Evolutionary conservation across 768 basidiomycete species (phyloP).

Genomic region (Leccinum sublutescens): DNA sequence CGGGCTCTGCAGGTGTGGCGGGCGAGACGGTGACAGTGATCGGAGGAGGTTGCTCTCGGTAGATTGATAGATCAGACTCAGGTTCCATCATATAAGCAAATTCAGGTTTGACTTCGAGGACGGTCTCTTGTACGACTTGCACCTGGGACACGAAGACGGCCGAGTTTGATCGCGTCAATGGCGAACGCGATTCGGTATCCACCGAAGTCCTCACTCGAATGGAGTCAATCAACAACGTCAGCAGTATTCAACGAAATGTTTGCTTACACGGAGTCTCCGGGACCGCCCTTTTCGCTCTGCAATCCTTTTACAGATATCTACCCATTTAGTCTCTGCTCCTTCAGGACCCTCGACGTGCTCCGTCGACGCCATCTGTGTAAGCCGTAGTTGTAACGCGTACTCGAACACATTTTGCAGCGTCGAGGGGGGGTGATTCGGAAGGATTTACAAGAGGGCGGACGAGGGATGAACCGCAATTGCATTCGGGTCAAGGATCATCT

Average conservation of each 20-base stretch:
- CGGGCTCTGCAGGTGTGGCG: constrained; percentile 49
- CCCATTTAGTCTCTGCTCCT: constrained; percentile 74
- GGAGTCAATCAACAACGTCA: not conserved
- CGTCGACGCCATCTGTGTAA: constrained; percentile 77
- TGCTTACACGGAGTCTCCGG: constrained; percentile 29
- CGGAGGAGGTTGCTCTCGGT: constrained; percentile 23
- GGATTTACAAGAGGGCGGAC: constrained; percentile 41
- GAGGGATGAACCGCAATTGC: constrained; percentile 40
- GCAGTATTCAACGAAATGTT: not conserved
- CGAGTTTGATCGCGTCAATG: constrained; percentile 20
- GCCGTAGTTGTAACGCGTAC: constrained; percentile 77
- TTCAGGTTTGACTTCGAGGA: constrained; percentile 12
- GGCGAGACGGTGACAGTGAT: constrained; percentile 64
- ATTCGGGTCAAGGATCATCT: constrained; percentile 30
- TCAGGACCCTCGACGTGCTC: constrained; percentile 88
- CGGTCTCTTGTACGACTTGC: constrained; percentile 5
- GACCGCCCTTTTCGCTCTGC: constrained; percentile 50
- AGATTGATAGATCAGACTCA: not conserved
- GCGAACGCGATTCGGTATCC: constrained; percentile 30
- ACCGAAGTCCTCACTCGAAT: constrained; percentile 30
- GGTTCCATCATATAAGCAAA: constrained; percentile 7
- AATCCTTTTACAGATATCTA: constrained; percentile 86
- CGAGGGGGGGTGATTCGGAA: constrained; percentile 47
- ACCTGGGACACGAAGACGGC: constrained; percentile 12
- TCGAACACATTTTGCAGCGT: constrained; percentile 66